Evolutionary conservation across 495 filamentous ascomycete species (phyloP), one percentile per base, ranked within the genome.

Genomic region (Annulohypoxylon nitens): DNA sequence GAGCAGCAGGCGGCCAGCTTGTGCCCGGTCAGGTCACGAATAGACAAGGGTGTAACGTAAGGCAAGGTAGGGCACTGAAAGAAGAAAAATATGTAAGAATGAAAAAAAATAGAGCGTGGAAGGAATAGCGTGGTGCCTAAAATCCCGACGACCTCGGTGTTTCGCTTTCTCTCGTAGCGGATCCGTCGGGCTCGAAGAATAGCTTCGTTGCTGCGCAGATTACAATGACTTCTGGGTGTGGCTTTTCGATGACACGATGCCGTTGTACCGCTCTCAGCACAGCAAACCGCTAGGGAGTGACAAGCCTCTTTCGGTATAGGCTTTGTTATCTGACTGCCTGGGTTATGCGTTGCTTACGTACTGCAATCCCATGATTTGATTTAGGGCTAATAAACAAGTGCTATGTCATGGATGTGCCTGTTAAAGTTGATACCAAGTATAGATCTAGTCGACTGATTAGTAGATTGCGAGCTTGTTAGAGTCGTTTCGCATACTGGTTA

Each of bases 11-110:
- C 39, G 70, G 45, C 61, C 58, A 59, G 62, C 64, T 70, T 70
- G 67, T 74, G 67, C 67, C 72, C 63, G 58, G 72, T 75, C 72
- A 70, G 58, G 72, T 75, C 72, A 75, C 67, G 67, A 75, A 70
- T 70, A 70, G 58, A 70, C 72, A 60, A 62, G 72, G 72, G 67
- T 70, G 71, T 63, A 74, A 69, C 71, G 66, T 69, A 66, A 65
- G 61, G 67, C 54, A 63, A 74, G 61, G 65, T 58, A 69, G 65
- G 65, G 64, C 57, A 59, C 30, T 50, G 55, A 43, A 37, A n/a
- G 47, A 55, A 45, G 48, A 11, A 30, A 51, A 43, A 59, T 9
- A n/a, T 43, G 39, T 43, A 64, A 41, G n/a, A 64, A 30, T 34
- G 59, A 48, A 64, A 53, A 50, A 58, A 53, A 3, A 30, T 62